Evolutionary conservation across 306 rosid species (phyloP).

Genomic region (Pyrus bretschneideri): DNA sequence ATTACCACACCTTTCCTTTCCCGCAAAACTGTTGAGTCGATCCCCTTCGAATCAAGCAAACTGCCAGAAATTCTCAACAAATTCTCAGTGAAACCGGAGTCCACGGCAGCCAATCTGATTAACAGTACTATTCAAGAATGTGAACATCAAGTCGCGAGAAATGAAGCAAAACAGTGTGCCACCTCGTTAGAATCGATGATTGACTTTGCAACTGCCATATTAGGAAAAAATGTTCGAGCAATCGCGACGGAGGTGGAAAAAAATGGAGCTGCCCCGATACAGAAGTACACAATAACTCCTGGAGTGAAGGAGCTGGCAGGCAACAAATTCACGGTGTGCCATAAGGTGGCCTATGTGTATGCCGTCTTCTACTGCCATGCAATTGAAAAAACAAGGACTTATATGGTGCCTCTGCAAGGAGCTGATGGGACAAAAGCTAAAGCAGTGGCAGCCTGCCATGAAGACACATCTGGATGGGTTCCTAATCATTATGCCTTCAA

Average conservation of each 20-base stretch:
- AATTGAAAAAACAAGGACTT: too few relatives aligned
- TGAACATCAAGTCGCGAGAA: constrained; percentile 18
- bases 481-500: too few relatives aligned
- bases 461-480: too few relatives aligned
- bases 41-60: constrained; percentile 43
- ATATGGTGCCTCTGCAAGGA: too few relatives aligned
- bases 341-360: too few relatives aligned
- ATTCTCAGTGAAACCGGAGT: constrained; percentile 12
- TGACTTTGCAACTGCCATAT: not conserved
- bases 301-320: constrained; percentile 22
- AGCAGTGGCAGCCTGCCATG: too few relatives aligned
- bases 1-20: constrained; percentile 30
- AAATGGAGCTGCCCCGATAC: constrained; percentile 13
- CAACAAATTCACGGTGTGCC: not conserved
- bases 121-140: constrained; percentile 43
- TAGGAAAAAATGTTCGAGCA: constrained; percentile 29
- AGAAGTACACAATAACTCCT: constrained; percentile 23
- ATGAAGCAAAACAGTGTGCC: constrained; percentile 59
- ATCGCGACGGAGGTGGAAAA: constrained; percentile 41
- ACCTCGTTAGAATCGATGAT: constrained; percentile 69
- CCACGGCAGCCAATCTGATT: constrained; percentile 31
- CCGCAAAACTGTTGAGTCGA: constrained; percentile 20
- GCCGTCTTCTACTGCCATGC: too few relatives aligned
- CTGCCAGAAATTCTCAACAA: too few relatives aligned
- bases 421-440: too few relatives aligned